Evolutionary conservation across 2,329 filamentous ascomycete species (phyloP), one percentile per base, ranked within the genome.

Genomic region (Canariomyces notabilis): DNA sequence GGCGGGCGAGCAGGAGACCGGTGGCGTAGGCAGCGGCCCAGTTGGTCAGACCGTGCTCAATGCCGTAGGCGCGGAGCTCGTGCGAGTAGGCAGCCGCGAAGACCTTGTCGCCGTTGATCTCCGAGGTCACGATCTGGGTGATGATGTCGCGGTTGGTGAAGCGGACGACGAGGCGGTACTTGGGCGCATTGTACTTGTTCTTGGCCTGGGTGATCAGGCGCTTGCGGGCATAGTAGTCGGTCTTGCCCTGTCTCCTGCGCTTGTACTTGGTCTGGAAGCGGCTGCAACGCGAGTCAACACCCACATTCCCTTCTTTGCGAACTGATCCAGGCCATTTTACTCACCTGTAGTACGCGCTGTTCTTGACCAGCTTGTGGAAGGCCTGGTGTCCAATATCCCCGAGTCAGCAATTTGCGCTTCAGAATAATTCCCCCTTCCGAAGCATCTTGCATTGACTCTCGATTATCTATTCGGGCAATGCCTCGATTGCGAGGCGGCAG

Each of bases 321-420:
- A 14, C 12, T 26, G 5, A 14, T 14, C 35, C 29, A 23, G 38
- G 31, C 45, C 41, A 53, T 37, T 37, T 46, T 50, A 74, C 85
- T 84, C 67, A 95, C 89, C 89, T 95, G 83, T 87, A 96, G 89
- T 97, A 98, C 71, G 93, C 87, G 75, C 85, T 89, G 82, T 85
- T 95, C 87, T 97, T 97, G 72, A 93, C 81, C 72, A 85, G 74
- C 83, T 97, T 97, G 81, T 87, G 82, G 85, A 89, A 91, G 74
- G 80, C 69, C 89, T 95, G 69, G 62, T 57, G 61, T 59, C 68
- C 53, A 69, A 71, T 70, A 73, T 73, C 76, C 78, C 73, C 83
- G 87, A 95, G 89, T 96, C 90, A 96, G 91, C 91, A 96, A 95
- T 95, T 95, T 83, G 82, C 90, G 89, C 90, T 96, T 96, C 90